These are phyloP conservation scores for Aspergillus asperescens DNA, from an alignment of 495 filamentous ascomycete species.

Conservation along the genomic window DNA sequence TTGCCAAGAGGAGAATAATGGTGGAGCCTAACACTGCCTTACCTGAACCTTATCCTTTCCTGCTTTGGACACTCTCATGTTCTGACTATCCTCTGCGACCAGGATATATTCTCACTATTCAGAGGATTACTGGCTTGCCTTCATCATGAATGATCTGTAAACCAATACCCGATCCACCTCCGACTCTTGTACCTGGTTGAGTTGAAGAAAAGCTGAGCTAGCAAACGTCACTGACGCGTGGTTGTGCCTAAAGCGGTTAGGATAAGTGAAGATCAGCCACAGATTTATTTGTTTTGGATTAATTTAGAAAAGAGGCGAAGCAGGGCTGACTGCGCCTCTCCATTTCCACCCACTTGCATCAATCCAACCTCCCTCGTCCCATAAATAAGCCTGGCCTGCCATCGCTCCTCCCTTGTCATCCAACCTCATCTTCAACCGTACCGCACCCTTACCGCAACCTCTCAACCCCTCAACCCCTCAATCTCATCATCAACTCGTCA, in stretches of 20 bases:
- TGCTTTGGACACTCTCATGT: no score
- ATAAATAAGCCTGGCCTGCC: not conserved
- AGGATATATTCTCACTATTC: no score
- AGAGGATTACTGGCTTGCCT: no score
- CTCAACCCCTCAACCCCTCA: not conserved
- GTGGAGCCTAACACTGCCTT: no score
- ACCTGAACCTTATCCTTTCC: no score
- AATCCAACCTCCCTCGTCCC: constrained; percentile 3
- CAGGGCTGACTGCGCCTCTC: constrained; percentile 4
- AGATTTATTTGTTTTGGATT: not conserved
- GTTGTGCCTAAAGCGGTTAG: constrained; percentile 10
- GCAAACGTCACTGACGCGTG: constrained; percentile 13
- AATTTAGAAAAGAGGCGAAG: constrained; percentile 14
- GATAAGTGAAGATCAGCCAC: constrained; percentile 9
- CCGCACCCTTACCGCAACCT: not conserved
- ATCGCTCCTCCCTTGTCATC: not conserved
- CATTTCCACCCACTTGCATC: not conserved
- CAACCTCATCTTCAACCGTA: not conserved
- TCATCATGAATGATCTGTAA: no score
- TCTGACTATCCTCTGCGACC: no score
- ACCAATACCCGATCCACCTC: not conserved
- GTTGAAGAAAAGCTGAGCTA: not conserved
- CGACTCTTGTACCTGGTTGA: not conserved
- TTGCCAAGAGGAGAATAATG: no score
- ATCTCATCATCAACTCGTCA: not conserved